Conservation (phyloP, 345 rosid species). For the Microthlaspi erraticum region DNA sequence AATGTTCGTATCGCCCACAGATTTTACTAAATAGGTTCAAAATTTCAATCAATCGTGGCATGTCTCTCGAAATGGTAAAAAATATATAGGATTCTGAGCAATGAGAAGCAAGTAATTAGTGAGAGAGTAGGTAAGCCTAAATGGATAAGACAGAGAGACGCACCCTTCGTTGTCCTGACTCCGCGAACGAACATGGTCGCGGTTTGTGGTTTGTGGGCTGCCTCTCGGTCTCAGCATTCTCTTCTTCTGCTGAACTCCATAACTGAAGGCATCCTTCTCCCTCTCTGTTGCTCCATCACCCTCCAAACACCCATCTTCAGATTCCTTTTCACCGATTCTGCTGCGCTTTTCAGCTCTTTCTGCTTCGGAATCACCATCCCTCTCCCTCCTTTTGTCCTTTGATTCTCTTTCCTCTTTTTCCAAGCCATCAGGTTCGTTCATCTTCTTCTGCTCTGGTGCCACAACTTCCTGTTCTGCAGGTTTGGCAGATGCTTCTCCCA, state of each 20-base stretch:
- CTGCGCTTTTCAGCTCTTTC: constrained; percentile 85
- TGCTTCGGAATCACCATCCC: constrained; percentile 76
- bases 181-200: constrained; percentile 71
- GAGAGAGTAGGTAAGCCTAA: constrained; percentile 26
- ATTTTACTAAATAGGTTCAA: constrained; percentile 33
- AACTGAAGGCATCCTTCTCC: constrained; percentile 78
- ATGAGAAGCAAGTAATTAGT: constrained; percentile 24
- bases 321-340: constrained; percentile 69
- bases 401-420: constrained; percentile 76
- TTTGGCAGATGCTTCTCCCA: constrained; percentile 69
- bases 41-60: constrained; percentile 17
- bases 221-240: constrained; percentile 95
- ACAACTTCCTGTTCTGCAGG: constrained; percentile 63
- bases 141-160: constrained; percentile 42
- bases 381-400: constrained; percentile 85
- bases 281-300: constrained; percentile 77
- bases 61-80: constrained; percentile 35
- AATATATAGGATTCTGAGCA: constrained; percentile 12
- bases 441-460: constrained; percentile 69
- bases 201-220: constrained; percentile 77
- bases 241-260: constrained; percentile 96
- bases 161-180: constrained; percentile 91
- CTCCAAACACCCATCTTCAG: constrained; percentile 91
- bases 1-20: background rate
- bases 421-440: constrained; percentile 69